Conservation (phyloP, 768 basidiomycete species). For the Boletus barrowsii region DNA sequence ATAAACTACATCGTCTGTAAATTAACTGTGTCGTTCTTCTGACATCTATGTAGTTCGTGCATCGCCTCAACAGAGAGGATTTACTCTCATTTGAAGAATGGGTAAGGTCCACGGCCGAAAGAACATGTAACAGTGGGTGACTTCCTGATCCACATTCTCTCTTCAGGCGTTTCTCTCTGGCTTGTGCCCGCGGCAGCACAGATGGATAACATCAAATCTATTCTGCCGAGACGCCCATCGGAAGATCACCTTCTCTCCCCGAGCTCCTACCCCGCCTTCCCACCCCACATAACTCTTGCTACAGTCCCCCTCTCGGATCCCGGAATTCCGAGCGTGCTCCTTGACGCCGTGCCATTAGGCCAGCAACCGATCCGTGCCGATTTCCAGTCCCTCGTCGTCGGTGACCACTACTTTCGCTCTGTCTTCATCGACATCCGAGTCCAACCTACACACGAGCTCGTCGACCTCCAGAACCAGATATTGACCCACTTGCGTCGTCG, state of each 20-base stretch:
- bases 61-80: too few relatives aligned
- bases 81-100: conserved; percentile 10
- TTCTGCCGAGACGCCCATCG: conserved; percentile 43
- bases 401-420: conserved; percentile 67
- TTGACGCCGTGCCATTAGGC: conserved; percentile 37
- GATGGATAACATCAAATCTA: conserved; percentile 39
- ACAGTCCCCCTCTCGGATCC: conserved; percentile 31
- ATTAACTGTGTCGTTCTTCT: not conserved
- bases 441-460: conserved; percentile 42
- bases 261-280: conserved; percentile 56
- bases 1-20: conserved; percentile 6
- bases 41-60: not conserved
- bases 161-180: conserved; percentile 63
- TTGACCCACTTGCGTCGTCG: conserved; percentile 34
- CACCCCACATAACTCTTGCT: conserved; percentile 71
- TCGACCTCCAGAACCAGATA: conserved; percentile 47
- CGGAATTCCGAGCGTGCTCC: conserved; percentile 24
- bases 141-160: not conserved
- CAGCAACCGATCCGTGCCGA: conserved; percentile 37
- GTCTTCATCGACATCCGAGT: conserved; percentile 51
- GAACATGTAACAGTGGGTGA: not conserved
- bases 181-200: conserved; percentile 56
- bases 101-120: conserved; percentile 14
- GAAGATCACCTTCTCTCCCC: conserved; percentile 18
- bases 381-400: conserved; percentile 55